Percentiles rank a stretch among this genome's conserved stretches.
Conservation (phyloP, 2,329 filamentous ascomycete genomes). For the Fusarium sp. region DNA sequence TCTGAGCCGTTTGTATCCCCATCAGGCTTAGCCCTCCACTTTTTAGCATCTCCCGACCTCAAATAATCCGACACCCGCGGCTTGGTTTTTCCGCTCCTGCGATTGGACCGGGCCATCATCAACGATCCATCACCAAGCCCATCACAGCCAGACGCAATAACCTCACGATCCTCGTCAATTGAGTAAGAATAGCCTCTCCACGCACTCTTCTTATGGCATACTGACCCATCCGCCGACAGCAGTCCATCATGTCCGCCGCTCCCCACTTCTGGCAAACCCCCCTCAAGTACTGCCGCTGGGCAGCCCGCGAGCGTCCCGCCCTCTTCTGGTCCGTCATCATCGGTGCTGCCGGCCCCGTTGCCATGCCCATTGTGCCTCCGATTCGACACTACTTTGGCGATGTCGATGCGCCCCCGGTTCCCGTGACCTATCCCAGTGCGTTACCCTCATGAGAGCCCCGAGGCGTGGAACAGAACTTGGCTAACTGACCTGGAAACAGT, state of each 20-base stretch:
- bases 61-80: constrained; percentile 49
- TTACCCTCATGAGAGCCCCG: constrained; percentile 36
- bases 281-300: constrained; percentile 89
- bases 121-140: constrained; percentile 35
- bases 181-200: constrained; percentile 45
- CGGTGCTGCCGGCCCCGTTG: constrained; percentile 80
- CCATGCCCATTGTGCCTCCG: constrained; percentile 80
- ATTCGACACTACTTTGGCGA: constrained; percentile 83
- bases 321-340: constrained; percentile 90
- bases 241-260: constrained; percentile 70
- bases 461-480: not conserved
- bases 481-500: constrained; percentile 58
- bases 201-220: not conserved
- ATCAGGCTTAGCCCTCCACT: constrained; percentile 21
- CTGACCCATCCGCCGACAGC: constrained; percentile 13
- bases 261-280: constrained; percentile 89
- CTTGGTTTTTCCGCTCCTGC: constrained; percentile 52
- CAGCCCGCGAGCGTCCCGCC: constrained; percentile 88
- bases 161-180: constrained; percentile 54
- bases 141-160: constrained; percentile 44
- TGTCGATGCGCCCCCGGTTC: constrained; percentile 79
- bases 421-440: constrained; percentile 94
- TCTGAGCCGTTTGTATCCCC: not conserved
- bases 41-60: not conserved
- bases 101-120: constrained; percentile 41